phyloP scores from a whole-genome alignment of 2,329 filamentous ascomycete genomes.

The Hymenoscyphus fraxineus region DNA sequence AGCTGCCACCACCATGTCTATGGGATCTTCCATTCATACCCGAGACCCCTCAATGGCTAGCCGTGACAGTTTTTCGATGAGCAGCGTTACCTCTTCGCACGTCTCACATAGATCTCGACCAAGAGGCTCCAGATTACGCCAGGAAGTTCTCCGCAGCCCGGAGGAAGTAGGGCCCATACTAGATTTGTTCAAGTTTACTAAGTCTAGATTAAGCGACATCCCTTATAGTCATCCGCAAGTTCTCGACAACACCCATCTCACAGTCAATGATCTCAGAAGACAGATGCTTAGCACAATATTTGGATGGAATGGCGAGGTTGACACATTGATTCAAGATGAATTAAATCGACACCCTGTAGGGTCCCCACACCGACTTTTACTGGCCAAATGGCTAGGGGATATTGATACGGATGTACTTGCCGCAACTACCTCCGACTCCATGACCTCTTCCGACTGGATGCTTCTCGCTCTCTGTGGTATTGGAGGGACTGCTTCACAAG shows the following conservation, averaged over 20 bases:
- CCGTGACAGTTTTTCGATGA: conserved; percentile 55
- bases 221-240: conserved; percentile 69
- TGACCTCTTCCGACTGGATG: conserved; percentile 97
- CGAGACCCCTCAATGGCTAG: conserved; percentile 33
- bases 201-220: conserved; percentile 75
- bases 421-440: conserved; percentile 73
- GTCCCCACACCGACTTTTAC: conserved; percentile 73
- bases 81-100: conserved; percentile 43
- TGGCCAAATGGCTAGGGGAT: conserved; percentile 91
- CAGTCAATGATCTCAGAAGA: conserved; percentile 73
- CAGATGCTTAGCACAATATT: conserved; percentile 96
- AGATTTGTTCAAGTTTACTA: conserved; percentile 84
- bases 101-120: conserved; percentile 44
- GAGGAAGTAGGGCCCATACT: conserved; percentile 62
- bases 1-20: conserved; percentile 63
- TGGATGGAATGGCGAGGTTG: conserved; percentile 84
- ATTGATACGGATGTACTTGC: conserved; percentile 77
- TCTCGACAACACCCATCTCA: conserved; percentile 55
- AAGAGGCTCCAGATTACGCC: conserved; percentile 63
- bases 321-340: conserved; percentile 80
- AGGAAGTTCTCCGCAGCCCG: conserved; percentile 77
- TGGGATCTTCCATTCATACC: conserved; percentile 53
- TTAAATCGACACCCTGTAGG: conserved; percentile 68
- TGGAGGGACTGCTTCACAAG: conserved; percentile 71
- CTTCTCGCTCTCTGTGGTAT: conserved; percentile 86